A percentile compares a stretch with the other conserved stretches of the same genome.
phyloP scores from a whole-genome alignment of 2,329 filamentous ascomycete genomes.

The Epichloe glyceriae region DNA sequence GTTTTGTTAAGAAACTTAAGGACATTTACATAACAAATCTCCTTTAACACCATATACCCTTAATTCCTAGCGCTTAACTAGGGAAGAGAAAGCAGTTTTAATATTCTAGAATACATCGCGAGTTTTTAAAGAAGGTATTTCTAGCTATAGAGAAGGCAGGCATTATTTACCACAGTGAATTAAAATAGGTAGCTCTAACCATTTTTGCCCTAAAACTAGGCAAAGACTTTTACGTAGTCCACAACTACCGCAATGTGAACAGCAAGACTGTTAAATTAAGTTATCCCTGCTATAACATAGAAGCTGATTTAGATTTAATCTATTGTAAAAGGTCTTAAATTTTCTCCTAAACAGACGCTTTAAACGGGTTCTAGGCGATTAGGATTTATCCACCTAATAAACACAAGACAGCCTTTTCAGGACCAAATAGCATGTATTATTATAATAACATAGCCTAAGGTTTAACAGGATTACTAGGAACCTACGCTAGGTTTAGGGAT shows the following conservation, averaged over 20 bases:
- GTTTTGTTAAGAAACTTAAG: not conserved
- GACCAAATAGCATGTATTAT: not conserved
- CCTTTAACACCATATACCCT: not conserved
- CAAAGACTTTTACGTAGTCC: not conserved
- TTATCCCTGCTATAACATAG: too few species aligned
- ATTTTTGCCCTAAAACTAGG: not conserved
- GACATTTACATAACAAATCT: not conserved
- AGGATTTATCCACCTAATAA: not conserved
- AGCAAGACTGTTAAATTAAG: too few species aligned
- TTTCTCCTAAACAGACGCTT: not conserved
- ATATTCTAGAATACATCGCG: not conserved
- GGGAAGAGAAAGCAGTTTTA: not conserved
- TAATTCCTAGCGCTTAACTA: not conserved
- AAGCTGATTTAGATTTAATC: not conserved
- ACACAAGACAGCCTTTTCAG: not conserved
- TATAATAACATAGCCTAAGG: not conserved
- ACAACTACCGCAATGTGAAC: not conserved
- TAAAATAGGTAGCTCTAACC: not conserved
- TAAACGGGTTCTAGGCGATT: not conserved
- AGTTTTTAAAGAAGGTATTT: not conserved
- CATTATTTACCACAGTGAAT: not conserved
- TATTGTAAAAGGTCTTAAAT: not conserved
- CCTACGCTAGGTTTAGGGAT: not conserved
- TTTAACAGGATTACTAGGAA: not conserved
- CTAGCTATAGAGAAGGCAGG: not conserved